A percentile compares a stretch with the other conserved stretches of the same genome.
These are phyloP conservation scores for Cyberlindnera saturnus DNA, from an alignment of 805 yeast genomes.

Conservation along the genomic window DNA sequence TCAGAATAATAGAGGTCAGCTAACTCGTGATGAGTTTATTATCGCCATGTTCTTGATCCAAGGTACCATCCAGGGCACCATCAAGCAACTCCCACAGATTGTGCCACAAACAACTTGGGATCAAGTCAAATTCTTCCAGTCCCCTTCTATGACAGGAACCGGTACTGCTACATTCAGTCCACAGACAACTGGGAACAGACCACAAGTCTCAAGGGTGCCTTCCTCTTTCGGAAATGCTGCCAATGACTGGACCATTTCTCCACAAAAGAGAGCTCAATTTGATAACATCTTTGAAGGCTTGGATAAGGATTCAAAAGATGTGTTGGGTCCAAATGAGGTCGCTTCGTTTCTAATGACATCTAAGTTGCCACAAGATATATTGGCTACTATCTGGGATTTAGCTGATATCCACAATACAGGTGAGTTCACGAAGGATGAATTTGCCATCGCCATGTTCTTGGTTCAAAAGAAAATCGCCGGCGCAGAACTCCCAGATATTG, in stretches of 20 bases:
- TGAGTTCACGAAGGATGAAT: conserved; percentile 71
- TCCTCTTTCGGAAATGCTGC: conserved; percentile 33
- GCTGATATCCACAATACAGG: conserved; percentile 88
- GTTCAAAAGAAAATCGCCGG: conserved; percentile 84
- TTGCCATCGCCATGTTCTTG: conserved; percentile 88
- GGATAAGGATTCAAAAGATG: conserved; percentile 59
- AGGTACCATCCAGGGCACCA: conserved; percentile 58
- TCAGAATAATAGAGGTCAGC: conserved; percentile 62
- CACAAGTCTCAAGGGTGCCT: conserved; percentile 28
- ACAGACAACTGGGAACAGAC: conserved; percentile 16
- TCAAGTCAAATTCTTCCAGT: conserved; percentile 21
- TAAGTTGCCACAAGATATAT: conserved; percentile 71
- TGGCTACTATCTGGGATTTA: conserved; percentile 92
- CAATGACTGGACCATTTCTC: conserved; percentile 61
- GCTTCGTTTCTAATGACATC: conserved; percentile 89
- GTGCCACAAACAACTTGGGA: conserved; percentile 40
- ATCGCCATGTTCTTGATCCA: conserved; percentile 96
- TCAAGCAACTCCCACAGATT: conserved; percentile 49
- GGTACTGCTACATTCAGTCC: conserved; percentile 11
- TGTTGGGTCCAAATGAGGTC: conserved; percentile 69
- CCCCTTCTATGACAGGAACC: conserved; percentile 14
- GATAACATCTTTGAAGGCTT: conserved; percentile 73
- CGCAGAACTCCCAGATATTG: conserved; percentile 64
- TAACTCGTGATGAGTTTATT: conserved; percentile 70
- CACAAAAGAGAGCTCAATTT: conserved; percentile 68